Conservation (phyloP, 805 yeast genomes). For the Starmera amethionina region DNA sequence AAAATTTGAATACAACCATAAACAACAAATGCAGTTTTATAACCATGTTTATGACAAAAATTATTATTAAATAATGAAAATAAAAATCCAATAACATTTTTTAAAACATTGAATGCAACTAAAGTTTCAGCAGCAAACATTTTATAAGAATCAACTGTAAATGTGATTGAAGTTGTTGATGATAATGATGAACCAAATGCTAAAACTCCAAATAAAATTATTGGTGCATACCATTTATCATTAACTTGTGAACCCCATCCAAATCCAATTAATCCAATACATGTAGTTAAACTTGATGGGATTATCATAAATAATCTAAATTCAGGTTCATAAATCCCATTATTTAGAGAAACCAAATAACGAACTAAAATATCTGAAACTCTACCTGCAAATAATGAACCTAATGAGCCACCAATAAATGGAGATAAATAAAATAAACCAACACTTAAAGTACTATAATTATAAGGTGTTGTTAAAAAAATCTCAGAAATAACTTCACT, state of each 20-base stretch:
- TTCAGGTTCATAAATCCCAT: constrained; percentile 56
- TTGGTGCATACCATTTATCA: constrained; percentile 48
- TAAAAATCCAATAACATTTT: constrained; percentile 44
- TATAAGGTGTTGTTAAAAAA: constrained; percentile 30
- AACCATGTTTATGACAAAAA: constrained; percentile 31
- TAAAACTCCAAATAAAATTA: constrained; percentile 43
- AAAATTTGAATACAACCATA: constrained; percentile 43
- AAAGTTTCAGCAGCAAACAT: constrained; percentile 49
- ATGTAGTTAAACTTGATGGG: constrained; percentile 33
- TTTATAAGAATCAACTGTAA: constrained; percentile 46
- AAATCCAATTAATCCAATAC: constrained; percentile 50
- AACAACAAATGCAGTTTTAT: constrained; percentile 36
- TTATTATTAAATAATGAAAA: constrained; percentile 47
- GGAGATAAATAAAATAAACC: constrained; percentile 49
- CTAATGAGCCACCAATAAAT: constrained; percentile 47
- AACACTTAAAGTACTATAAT: constrained; percentile 33
- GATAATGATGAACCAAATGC: constrained; percentile 55
- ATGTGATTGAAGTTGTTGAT: constrained; percentile 52
- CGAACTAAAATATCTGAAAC: constrained; percentile 40
- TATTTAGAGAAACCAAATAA: constrained; percentile 31
- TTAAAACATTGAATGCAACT: constrained; percentile 44
- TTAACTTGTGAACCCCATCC: constrained; percentile 45
- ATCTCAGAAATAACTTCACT: constrained; percentile 46
- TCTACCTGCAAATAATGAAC: constrained; percentile 44
- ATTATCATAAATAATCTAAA: constrained; percentile 44